Evolutionary conservation across 345 rosid genomes (phyloP).

Genomic region (Iberis pinnata): DNA sequence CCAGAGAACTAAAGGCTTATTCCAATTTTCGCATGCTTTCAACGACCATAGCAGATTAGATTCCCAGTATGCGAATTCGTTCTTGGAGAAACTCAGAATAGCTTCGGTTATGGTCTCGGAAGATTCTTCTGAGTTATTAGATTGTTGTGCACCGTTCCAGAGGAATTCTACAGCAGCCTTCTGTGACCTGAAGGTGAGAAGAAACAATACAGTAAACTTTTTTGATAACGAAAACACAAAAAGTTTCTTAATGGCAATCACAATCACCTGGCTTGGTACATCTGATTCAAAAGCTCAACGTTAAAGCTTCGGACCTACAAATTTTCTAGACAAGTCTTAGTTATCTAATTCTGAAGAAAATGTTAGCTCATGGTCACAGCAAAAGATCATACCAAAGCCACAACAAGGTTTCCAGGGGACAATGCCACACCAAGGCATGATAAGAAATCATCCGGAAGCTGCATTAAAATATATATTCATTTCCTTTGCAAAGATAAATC

Average conservation of each 20-base stretch:
- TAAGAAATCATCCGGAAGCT: conserved; percentile 69
- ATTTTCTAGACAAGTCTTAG: conserved; percentile 16
- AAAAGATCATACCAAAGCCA: conserved; percentile 62
- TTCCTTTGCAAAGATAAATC: conserved; percentile 17
- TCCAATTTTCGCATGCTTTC: conserved; percentile 40
- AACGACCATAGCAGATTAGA: conserved; percentile 63
- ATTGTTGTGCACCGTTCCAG: conserved; percentile 84
- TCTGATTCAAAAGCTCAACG: conserved; percentile 57
- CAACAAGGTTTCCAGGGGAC: conserved; percentile 73
- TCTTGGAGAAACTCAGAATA: conserved; percentile 40
- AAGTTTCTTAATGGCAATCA: conserved; percentile 7
- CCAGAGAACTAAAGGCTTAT: conserved; percentile 71
- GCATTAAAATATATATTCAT: conserved; percentile 30
- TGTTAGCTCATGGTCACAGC: conserved; percentile 7
- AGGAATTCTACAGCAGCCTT: conserved; percentile 82
- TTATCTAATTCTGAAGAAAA: neutral
- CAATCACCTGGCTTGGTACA: conserved; percentile 79
- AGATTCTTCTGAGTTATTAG: conserved; percentile 30
- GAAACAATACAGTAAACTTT: neutral
- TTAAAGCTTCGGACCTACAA: conserved; percentile 79
- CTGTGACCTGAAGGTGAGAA: conserved; percentile 46
- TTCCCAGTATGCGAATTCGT: conserved; percentile 58
- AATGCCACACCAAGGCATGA: conserved; percentile 78
- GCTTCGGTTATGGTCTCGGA: conserved; percentile 32
- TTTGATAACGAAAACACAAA: conserved; percentile 3